phyloP scores from a whole-genome alignment of 306 rosid species.

The Ceratonia siliqua region DNA sequence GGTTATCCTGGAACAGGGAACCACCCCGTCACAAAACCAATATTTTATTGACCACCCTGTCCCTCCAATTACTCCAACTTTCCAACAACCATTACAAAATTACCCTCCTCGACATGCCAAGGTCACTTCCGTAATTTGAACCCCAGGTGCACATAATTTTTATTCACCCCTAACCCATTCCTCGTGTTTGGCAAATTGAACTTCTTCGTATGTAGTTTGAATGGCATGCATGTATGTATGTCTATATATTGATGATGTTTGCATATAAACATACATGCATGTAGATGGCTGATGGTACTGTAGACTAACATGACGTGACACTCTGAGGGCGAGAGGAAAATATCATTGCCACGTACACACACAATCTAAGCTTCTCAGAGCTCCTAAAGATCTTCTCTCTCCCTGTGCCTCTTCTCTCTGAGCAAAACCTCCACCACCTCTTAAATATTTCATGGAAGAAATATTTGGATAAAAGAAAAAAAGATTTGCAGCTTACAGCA shows the following conservation, averaged over 20 bases:
- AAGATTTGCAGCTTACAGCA: background rate
- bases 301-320: constrained; percentile 37
- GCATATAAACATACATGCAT: no score
- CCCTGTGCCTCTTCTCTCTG: background rate
- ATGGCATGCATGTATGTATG: no score
- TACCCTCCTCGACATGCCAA: background rate
- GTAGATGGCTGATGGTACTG: background rate
- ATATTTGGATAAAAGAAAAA: background rate
- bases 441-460: background rate
- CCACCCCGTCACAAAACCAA: background rate
- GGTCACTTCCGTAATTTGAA: background rate
- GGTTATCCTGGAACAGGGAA: background rate
- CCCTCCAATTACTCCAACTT: background rate
- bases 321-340: constrained; percentile 31
- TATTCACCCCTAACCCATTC: no score
- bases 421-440: constrained; percentile 17
- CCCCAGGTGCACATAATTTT: background rate
- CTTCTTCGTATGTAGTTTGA: no score
- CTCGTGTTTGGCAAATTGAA: no score
- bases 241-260: no score
- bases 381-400: constrained; percentile 32
- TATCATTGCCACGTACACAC: constrained; percentile 44
- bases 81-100: background rate
- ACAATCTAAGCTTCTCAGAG: constrained; percentile 14
- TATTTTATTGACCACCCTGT: background rate